Conservation (phyloP, 2,329 filamentous ascomycete genomes). For the Trichothecium sympodiale region DNA sequence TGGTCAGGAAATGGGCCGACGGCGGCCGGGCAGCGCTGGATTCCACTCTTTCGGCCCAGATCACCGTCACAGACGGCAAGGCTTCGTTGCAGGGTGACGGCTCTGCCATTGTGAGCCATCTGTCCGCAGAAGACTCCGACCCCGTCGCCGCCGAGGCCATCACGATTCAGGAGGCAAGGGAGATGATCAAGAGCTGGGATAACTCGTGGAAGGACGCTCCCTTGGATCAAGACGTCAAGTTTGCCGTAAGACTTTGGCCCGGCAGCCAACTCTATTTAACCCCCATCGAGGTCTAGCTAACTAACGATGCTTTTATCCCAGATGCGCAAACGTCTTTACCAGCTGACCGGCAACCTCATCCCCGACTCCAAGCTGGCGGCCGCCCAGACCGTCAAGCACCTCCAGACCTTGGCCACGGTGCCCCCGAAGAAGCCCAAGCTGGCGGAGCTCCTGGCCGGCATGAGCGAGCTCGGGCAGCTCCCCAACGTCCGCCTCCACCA, state of each 20-base stretch:
- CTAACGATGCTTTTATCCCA: conserved; percentile 21
- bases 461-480: conserved; percentile 34
- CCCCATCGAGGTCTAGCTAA: background rate
- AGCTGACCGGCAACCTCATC: conserved; percentile 68
- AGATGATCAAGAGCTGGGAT: conserved; percentile 35
- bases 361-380: conserved; percentile 56
- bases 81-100: conserved; percentile 27
- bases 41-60: conserved; percentile 21
- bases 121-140: conserved; percentile 17
- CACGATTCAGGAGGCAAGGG: conserved; percentile 27
- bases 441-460: conserved; percentile 41
- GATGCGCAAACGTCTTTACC: conserved; percentile 71
- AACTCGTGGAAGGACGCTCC: conserved; percentile 46
- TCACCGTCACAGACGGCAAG: conserved; percentile 26
- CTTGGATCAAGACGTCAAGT: conserved; percentile 53
- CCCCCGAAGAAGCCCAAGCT: conserved; percentile 51
- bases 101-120: conserved; percentile 17
- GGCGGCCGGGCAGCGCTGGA: conserved; percentile 21
- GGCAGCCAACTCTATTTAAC: background rate
- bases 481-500: conserved; percentile 61
- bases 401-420: conserved; percentile 42
- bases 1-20: conserved; percentile 20
- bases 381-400: conserved; percentile 39
- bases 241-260: conserved; percentile 49
- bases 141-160: conserved; percentile 10